Percentiles rank a stretch among this genome's conserved stretches.
These are phyloP conservation scores for Colletotrichum eleusines DNA, from an alignment of 2,329 filamentous ascomycete genomes.

Conservation along the genomic window DNA sequence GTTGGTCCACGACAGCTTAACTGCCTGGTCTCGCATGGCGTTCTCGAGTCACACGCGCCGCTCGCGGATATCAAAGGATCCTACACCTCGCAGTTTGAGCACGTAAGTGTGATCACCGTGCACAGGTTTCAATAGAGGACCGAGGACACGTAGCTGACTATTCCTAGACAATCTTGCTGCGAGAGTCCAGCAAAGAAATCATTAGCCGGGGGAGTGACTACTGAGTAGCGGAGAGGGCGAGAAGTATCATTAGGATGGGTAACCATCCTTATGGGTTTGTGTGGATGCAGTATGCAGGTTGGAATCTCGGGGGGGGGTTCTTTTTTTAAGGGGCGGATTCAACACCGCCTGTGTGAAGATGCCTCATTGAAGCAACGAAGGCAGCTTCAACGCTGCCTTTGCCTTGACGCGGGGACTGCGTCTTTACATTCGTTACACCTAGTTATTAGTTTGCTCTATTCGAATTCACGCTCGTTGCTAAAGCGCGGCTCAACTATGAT, in stretches of 20 bases:
- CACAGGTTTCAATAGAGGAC: background rate
- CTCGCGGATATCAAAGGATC: conserved; percentile 70
- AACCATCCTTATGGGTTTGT: background rate
- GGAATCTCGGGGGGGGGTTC: too few species aligned
- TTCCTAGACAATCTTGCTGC: conserved; percentile 60
- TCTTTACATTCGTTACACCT: too few species aligned
- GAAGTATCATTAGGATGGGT: background rate
- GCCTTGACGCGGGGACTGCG: background rate
- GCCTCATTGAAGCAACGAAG: background rate
- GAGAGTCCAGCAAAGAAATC: conserved; percentile 61
- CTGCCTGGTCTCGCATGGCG: conserved; percentile 66
- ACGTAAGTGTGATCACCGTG: conserved; percentile 48
- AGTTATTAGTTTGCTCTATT: background rate
- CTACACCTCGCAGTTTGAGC: conserved; percentile 75
- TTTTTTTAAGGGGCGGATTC: background rate
- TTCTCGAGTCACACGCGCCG: conserved; percentile 68
- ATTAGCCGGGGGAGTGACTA: conserved; percentile 66
- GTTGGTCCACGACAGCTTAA: conserved; percentile 59
- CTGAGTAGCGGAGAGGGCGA: conserved; percentile 45
- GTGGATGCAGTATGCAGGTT: background rate
- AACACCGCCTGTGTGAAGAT: background rate
- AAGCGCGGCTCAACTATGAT: background rate
- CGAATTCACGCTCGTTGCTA: background rate
- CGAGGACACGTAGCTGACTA: background rate
- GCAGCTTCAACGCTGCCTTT: background rate